Percentiles rank a stretch among this genome's conserved stretches.
These are phyloP conservation scores for Vickermania spadyakhi DNA, from an alignment of 208 protist genomes.

Conservation along the genomic window DNA sequence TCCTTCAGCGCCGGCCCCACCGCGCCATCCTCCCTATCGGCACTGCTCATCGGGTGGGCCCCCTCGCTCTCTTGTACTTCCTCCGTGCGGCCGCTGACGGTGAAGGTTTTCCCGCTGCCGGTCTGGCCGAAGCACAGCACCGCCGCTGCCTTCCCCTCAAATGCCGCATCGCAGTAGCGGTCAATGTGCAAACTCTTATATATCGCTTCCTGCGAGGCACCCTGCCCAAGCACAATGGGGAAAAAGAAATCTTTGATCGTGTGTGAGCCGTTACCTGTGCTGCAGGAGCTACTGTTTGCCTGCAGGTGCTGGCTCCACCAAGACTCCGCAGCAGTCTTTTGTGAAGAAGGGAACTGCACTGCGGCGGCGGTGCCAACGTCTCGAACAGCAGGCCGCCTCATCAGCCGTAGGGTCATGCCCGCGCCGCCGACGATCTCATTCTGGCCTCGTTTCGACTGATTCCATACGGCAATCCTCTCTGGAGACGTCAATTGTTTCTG, in stretches of 20 bases:
- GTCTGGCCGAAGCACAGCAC: slow-evolving; percentile 88
- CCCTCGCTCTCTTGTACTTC: not conserved
- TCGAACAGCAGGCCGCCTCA: not conserved
- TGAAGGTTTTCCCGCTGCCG: slow-evolving; percentile 86
- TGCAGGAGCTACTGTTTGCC: not conserved
- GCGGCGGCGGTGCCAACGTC: not conserved
- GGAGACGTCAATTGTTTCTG: not conserved
- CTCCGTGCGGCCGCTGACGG: slow-evolving; percentile 53
- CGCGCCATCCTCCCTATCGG: slow-evolving; percentile 3
- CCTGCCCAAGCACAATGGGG: slow-evolving; percentile 47
- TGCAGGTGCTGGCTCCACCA: not conserved
- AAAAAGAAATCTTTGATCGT: slow-evolving; percentile 33
- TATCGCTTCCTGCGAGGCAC: slow-evolving; percentile 35
- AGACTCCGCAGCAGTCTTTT: not conserved
- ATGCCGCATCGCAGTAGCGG: slow-evolving; percentile 63
- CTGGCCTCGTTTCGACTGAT: not conserved
- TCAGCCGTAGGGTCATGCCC: not conserved
- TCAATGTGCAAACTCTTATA: slow-evolving; percentile 37
- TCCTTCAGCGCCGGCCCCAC: not conserved
- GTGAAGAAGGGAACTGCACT: not conserved
- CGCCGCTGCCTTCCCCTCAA: slow-evolving; percentile 66
- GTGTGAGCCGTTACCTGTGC: not conserved
- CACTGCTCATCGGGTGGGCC: not conserved
- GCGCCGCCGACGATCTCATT: not conserved
- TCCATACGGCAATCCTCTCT: not conserved